Evolutionary conservation across 176 grass and related monocot genomes (phyloP), one percentile per base, ranked within the genome.

Genomic region (Coix lacrymajobi): DNA sequence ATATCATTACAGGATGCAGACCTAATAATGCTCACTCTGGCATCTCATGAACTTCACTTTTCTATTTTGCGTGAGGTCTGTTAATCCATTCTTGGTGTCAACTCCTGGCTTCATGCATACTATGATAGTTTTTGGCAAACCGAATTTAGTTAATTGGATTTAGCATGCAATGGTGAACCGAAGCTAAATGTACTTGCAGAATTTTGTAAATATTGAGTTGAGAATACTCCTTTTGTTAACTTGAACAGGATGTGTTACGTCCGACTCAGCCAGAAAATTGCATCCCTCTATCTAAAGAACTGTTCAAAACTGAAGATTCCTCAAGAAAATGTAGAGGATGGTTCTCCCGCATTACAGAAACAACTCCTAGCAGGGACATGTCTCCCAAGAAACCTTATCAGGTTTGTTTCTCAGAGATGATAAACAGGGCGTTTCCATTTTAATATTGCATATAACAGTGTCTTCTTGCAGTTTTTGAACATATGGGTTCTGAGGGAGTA

Each of bases 401-500:
- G 78, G 87, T 89, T 56, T 43, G 36, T 57, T 81, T 43, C 15
- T 71, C 20, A n/a, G 41, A 43, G 24, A 66, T 25, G 19, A n/a
- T 45, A 66, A 17, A 4, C 24, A 44, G 5, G 15, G 8, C 5
- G 4, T 80, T 89, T 66, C 48, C 29, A 44, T 57, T n/a, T 64
- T 22, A 12, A 66, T 5, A 11, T 28, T 15, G 12, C 16, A 8
- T 40, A 16, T 71, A 75, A 81, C 16, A 2, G 13, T 4, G 6
- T 16, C 31, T 73, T 86, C 57, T 54, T 90, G 76, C 79, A 97
- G 95, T 92, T 89, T 62, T 31, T 97, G 45, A 72, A 97, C 49
- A 87, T 97, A 66, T 97, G 95, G 90, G 68, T 94, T 63, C 85
- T 89, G 43, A 89, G 90, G 75, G 90, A 97, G 44, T 97, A 97